Base-by-base conservation (phyloP, 352 stramenopile species). In the Blastocystis sp. region DNA sequence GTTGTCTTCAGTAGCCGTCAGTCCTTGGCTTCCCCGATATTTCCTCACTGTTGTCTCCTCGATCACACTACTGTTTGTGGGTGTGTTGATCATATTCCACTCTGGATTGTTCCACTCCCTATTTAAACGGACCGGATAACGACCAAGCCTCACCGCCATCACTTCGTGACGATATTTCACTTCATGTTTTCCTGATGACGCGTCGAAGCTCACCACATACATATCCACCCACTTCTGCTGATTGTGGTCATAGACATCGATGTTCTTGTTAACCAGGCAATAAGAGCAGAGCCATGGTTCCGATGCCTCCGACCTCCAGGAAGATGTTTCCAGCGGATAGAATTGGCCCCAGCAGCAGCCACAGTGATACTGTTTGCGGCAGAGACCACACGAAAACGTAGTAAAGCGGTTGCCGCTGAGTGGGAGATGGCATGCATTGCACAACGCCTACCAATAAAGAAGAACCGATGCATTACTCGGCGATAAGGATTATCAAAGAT, bases 401-500 rank as follows among this genome's bases (percentile, higher is more conserved):
- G 68, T 26, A 43, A 53, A 20, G 15, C 8, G 73, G 23, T 84
- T 84, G n/a, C 6, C 13, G 41, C 53, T 66, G 50, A 84, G 45
- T 18, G 73, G 73, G 9, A 84, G 73, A 34, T 43, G 53, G 4
- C 73, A 84, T 1, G 53, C 34, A 0, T 20, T 50, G 56, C 73
- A 84, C 5, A 84, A 37, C 29, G 73, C 34, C 73, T 84, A 45
- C 5, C 9, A 29, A 64, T 66, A 37, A 84, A 8, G 29, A 41
- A 23, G 20, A 39, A 47, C 11, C n/a, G 9, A 47, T 18, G 39
- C 13, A 34, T 39, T 68, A 84, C 73, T 13, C 26, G 26, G 2
- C 68, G 47, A 8, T 69, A n/a, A 15, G 73, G 73, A 84, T 84
- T 84, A 37, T 84, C 73, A 43, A 50, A 84, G 53, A 84, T 64